Evolutionary conservation across 257 asterid genomes (phyloP).

Genomic region (Knoxia roxburghii): DNA sequence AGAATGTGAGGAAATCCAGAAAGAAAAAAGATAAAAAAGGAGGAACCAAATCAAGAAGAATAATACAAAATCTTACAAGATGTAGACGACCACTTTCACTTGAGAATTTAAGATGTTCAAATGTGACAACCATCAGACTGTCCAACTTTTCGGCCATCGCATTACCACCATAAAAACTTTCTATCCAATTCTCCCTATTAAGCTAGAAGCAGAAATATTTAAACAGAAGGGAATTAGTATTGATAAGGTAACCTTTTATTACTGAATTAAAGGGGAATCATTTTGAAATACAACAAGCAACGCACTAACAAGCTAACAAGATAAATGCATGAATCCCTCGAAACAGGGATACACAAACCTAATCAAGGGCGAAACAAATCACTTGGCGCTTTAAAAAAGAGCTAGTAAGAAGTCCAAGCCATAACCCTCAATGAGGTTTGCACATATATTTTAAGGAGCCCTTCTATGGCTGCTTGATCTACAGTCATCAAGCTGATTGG

Average conservation of each 20-base stretch:
- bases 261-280: neutral
- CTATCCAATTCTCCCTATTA: conserved; percentile 45
- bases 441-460: neutral
- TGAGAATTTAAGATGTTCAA: conserved; percentile 66
- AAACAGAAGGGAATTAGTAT: neutral
- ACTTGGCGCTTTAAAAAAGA: too few relatives aligned
- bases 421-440: neutral
- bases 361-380: neutral
- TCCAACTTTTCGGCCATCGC: conserved; percentile 62
- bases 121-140: conserved; percentile 69
- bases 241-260: neutral
- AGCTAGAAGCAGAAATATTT: conserved; percentile 41
- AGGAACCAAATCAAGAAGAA: conserved; percentile 13
- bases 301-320: neutral
- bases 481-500: neutral
- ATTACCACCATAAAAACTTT: conserved; percentile 51
- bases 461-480: neutral
- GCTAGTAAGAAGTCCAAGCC: neutral
- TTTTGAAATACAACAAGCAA: neutral
- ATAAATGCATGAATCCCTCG: neutral
- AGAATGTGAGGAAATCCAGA: conserved; percentile 2
- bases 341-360: neutral
- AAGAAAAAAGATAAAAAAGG: conserved; percentile 1
- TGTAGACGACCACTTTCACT: conserved; percentile 50
- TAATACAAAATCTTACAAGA: conserved; percentile 38